Base-by-base conservation (phyloP, 257 asterid species). In the Ligustrum vulgare region DNA sequence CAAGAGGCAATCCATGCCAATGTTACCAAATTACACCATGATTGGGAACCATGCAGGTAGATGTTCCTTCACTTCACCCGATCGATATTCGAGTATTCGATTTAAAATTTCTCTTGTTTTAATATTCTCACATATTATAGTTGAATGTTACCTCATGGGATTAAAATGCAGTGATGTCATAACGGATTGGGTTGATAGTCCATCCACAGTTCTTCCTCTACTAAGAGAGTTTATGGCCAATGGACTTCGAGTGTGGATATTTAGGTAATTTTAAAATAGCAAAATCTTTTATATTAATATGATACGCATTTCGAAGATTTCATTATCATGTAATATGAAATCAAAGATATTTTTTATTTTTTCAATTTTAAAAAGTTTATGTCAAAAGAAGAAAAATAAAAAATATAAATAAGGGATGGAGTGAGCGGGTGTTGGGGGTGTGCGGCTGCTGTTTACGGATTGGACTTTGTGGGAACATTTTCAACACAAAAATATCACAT, bases 1-100 rank as follows among this genome's bases (percentile, higher is more conserved):
- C 98, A 92, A 28, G 69, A 84, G 76, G 91, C 97, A 28, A 86
- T 92, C 37, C 96, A 92, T 88, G 97, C 98, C 62, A 92, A 92
- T 83, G 87, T 88, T 66, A 92, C 98, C 63, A 89, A 84, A 3
- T 13, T 90, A 51, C 43, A 79, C 28, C 87, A 90, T 67, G 84
- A 75, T 60, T 92, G 96, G 97, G 76, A 83, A 33, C 86, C 91
- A 41, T 92, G 97, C 96, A 92, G 94, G 47, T 41, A 2, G 47
- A 1, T 10, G 31, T 28, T 28, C 31, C 31, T 28, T 28, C 31
- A 28, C 31, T 28, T 28, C n/a, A n/a, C n/a, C n/a, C n/a, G n/a
- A n/a, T n/a, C n/a, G 45, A 39, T 39, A 39, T 39, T 39, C 15
- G 45, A 39, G 13, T 9, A 4, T 16, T 68, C 34, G 34, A 51